phyloP scores from a whole-genome alignment of 441 rosid genomes.

The Aquilaria agallochum region DNA sequence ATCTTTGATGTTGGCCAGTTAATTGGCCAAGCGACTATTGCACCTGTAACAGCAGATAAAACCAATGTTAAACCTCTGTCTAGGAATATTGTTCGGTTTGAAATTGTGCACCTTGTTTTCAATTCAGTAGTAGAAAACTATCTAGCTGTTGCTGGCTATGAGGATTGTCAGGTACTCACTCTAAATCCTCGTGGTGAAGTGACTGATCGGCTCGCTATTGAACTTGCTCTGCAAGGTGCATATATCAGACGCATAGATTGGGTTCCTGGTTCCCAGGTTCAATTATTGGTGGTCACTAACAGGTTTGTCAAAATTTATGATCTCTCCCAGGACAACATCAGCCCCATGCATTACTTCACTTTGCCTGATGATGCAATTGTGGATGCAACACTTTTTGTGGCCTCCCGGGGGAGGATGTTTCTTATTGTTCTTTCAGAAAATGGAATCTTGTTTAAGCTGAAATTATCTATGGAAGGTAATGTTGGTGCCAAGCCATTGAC shows the following conservation, averaged over 20 bases:
- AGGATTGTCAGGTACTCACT: conserved; percentile 98
- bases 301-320: conserved; percentile 97
- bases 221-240: conserved; percentile 98
- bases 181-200: conserved; percentile 99
- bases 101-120: conserved; percentile 92
- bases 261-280: conserved; percentile 99
- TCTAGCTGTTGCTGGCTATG: conserved; percentile 99
- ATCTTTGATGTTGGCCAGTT: conserved; percentile 97
- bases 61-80: conserved; percentile 98
- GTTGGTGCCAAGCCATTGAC: conserved; percentile 90
- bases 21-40: conserved; percentile 92
- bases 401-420: conserved; percentile 83
- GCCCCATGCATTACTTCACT: conserved; percentile 96
- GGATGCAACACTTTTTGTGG: conserved; percentile 86
- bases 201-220: conserved; percentile 97
- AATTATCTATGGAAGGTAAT: conserved; percentile 75
- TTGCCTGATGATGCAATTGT: conserved; percentile 81
- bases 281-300: conserved; percentile 92
- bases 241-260: conserved; percentile 88
- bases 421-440: conserved; percentile 92
- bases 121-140: conserved; percentile 88
- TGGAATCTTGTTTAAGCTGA: conserved; percentile 82
- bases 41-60: conserved; percentile 98
- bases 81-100: conserved; percentile 96
- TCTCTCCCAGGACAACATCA: conserved; percentile 95